Evolutionary conservation across 176 grass and related monocot genomes (phyloP), one percentile per base, ranked within the genome.

Genomic region (Tillandsia fasciculata): DNA sequence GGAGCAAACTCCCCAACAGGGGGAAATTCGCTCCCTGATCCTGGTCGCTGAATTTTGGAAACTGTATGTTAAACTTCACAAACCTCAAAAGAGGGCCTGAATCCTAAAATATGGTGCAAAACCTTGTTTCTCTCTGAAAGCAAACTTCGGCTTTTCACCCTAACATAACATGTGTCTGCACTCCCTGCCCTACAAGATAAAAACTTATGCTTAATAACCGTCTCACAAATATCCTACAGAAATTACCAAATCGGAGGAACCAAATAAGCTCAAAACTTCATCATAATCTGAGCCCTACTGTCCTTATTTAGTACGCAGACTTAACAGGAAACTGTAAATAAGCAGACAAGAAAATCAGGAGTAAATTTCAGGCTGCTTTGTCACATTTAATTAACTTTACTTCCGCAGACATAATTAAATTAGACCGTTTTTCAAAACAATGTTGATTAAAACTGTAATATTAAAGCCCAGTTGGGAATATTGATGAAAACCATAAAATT

Each of bases 1-100:
- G 94, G 87, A 90, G 85, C 74, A 69, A 93, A 93, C 69, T 99
- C 94, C 81, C 87, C 89, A 76, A 52, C 73, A 66, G 84, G 86
- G 81, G 92, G 83, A 63, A 92, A 87, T 68, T 92, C 77, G 61
- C 83, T 50, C 92, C 88, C 88, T 53, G 88, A 89, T 75, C 63
- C 78, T 28, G 67, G 93, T 24, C 64, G 75, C 93, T 96, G 86
- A 89, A 92, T 96, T 73, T 85, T 92, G 70, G 26, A 82, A 79
- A 68, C 18, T 67, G 26, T 74, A 23, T 23, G 11, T 33, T 67
- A n/a, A 53, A 48, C 22, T 63, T 2, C 49, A 48, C 12, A 23
- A 33, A 66, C 33, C 33, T 5, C 33, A 61, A 20, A 61, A 61
- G n/a, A 23, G 56, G 7, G 17, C 56, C 5, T 42, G 22, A 61